phyloP scores from a whole-genome alignment of 176 grass and related monocot genomes.

The Oropetium thomaeum region DNA sequence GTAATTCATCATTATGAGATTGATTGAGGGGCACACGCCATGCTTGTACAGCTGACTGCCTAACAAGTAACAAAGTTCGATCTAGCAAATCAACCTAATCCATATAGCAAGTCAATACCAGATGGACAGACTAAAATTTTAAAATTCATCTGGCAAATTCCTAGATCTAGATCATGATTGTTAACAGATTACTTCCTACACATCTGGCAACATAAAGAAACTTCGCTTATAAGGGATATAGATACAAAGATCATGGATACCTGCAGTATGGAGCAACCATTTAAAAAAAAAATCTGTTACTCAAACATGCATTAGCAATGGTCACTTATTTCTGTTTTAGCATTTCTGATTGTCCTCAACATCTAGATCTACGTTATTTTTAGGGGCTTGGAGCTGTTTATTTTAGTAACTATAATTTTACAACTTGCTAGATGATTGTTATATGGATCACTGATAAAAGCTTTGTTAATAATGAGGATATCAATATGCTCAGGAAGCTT shows the following conservation, averaged over 20 bases:
- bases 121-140: neutral
- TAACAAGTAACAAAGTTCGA: no score
- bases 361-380: neutral
- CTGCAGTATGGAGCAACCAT: neutral
- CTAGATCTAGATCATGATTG: no score
- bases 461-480: neutral
- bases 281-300: neutral
- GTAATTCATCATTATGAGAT: no score
- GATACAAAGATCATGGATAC: neutral
- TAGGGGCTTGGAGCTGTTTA: neutral
- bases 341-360: neutral
- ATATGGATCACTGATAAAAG: neutral
- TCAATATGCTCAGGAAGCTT: neutral
- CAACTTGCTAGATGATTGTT: slow-evolving; percentile 1
- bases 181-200: neutral
- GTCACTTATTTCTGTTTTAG: neutral
- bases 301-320: neutral
- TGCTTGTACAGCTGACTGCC: no score
- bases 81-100: no score
- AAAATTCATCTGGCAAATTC: no score
- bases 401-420: neutral
- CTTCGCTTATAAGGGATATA: neutral
- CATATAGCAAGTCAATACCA: neutral
- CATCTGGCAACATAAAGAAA: neutral
- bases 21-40: no score